Percentiles rank a stretch among this genome's conserved stretches.
Conservation (phyloP, 768 basidiomycete species). For the Tephrocybe sp. region DNA sequence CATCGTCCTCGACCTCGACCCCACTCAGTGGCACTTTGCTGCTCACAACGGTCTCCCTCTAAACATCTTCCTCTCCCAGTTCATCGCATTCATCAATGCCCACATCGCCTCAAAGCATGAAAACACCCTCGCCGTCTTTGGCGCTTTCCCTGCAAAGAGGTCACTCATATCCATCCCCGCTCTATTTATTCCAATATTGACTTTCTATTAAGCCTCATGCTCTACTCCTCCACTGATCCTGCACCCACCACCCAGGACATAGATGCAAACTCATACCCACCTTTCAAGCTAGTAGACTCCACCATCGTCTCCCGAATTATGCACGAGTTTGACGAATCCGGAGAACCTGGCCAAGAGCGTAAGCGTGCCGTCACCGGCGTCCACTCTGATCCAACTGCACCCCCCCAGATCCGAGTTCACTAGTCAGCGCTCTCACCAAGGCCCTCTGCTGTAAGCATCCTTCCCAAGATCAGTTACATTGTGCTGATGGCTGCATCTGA, state of each 20-base stretch:
- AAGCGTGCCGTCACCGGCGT: slow-evolving; percentile 18
- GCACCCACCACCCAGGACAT: slow-evolving; percentile 36
- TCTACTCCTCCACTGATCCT: slow-evolving; percentile 69
- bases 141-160: slow-evolving; percentile 85
- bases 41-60: slow-evolving; percentile 55
- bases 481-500: neutral
- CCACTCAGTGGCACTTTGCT: slow-evolving; percentile 82
- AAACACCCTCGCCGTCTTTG: slow-evolving; percentile 91
- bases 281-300: slow-evolving; percentile 78
- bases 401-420: slow-evolving; percentile 53
- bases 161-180: slow-evolving; percentile 24
- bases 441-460: slow-evolving; percentile 80
- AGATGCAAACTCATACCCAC: slow-evolving; percentile 82
- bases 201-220: slow-evolving; percentile 54
- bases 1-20: slow-evolving; percentile 83
- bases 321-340: slow-evolving; percentile 58
- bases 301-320: slow-evolving; percentile 61
- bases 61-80: slow-evolving; percentile 74
- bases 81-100: slow-evolving; percentile 90
- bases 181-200: slow-evolving; percentile 2
- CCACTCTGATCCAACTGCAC: neutral
- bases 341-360: slow-evolving; percentile 53
- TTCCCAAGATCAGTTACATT: neutral
- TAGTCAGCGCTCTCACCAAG: slow-evolving; percentile 91
- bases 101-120: slow-evolving; percentile 91